A percentile compares a stretch with the other conserved stretches of the same genome.
Conservation (phyloP, 257 asterid species). For the Thymus quinquecostatus region DNA sequence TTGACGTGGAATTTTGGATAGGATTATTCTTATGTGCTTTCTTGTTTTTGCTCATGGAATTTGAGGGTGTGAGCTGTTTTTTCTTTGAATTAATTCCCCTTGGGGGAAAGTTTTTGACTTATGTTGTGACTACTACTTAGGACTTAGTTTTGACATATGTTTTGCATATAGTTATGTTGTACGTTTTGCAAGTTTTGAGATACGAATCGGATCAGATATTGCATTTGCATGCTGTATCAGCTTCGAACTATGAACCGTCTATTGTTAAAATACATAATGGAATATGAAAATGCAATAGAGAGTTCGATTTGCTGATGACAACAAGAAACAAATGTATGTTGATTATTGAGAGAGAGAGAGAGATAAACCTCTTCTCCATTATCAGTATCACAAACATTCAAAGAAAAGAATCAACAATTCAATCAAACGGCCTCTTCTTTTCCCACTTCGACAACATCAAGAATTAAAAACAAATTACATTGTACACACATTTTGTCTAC, state of each 20-base stretch:
- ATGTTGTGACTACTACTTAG: neutral
- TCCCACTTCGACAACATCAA: constrained; percentile 12
- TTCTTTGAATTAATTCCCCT: no score
- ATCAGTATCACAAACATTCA: constrained; percentile 1
- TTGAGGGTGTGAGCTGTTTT: neutral
- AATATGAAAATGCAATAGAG: no score
- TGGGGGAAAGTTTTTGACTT: neutral
- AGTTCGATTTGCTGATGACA: no score
- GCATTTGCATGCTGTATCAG: no score
- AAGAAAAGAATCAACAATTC: neutral
- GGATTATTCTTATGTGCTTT: neutral
- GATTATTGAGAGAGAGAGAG: neutral
- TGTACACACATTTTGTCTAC: neutral
- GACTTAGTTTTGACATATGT: no score
- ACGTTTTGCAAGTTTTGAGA: no score
- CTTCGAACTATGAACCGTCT: no score
- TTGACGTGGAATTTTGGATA: neutral
- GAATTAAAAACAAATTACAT: neutral
- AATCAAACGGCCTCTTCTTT: neutral
- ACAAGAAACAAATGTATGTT: no score
- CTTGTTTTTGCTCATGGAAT: neutral
- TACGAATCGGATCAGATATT: no score
- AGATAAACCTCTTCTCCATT: neutral
- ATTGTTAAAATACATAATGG: no score
- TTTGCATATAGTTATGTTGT: no score